A percentile compares a stretch with the other conserved stretches of the same genome.
Evolutionary conservation across 495 filamentous ascomycete species (phyloP).

Genomic region (Sphaerosporella brunnea): DNA sequence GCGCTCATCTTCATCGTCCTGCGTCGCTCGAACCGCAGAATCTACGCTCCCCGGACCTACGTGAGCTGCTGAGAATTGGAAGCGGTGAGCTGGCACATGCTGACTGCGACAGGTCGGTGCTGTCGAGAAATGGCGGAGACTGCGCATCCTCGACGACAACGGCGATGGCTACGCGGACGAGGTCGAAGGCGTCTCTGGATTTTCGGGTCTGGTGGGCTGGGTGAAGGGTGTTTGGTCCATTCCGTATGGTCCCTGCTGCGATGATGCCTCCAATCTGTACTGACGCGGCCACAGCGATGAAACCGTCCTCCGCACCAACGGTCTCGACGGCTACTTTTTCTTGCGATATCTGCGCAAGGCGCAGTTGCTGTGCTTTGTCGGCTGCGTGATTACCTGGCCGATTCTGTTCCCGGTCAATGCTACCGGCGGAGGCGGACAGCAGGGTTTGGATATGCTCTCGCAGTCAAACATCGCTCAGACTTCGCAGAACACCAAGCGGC

Average conservation of each 20-base stretch:
- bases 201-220: constrained; percentile 21
- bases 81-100: background rate
- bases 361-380: constrained; percentile 56
- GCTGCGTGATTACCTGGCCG: constrained; percentile 66
- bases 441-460: constrained; percentile 59
- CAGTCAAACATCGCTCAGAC: constrained; percentile 47
- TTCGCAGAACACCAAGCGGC: constrained; percentile 32
- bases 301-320: constrained; percentile 33
- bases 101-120: constrained; percentile 8
- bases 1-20: constrained; percentile 58
- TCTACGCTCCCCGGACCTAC: constrained; percentile 80
- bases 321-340: constrained; percentile 73
- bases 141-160: constrained; percentile 16
- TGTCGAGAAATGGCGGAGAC: constrained; percentile 19
- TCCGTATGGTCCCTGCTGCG: constrained; percentile 14
- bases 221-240: constrained; percentile 23
- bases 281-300: constrained; percentile 16
- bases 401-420: constrained; percentile 73
- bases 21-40: constrained; percentile 49
- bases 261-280: background rate
- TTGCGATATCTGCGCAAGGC: constrained; percentile 66
- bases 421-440: constrained; percentile 49
- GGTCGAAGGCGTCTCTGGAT: constrained; percentile 21
- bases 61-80: too few species aligned
- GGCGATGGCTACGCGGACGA: constrained; percentile 21